Conservation (phyloP, 2,329 filamentous ascomycete genomes). For the Lasiodiplodia sp. region DNA sequence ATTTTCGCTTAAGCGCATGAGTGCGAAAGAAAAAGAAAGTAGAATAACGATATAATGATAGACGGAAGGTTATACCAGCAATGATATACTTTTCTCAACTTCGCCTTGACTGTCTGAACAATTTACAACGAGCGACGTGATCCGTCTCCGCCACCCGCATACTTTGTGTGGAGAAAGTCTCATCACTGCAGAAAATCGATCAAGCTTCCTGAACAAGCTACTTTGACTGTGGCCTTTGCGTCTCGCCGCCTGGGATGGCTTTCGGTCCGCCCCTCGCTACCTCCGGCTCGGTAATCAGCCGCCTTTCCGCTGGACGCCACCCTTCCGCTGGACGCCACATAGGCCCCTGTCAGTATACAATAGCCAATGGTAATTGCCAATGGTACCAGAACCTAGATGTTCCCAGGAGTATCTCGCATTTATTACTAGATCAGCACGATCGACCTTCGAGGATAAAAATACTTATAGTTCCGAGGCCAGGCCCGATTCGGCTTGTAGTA, state of each 20-base stretch:
- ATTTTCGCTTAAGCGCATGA: conserved; percentile 36
- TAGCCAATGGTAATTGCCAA: no score
- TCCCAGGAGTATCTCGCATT: no score
- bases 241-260: neutral
- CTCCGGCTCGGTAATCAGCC: no score
- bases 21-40: conserved; percentile 20
- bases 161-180: neutral
- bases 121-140: neutral
- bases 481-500: no score
- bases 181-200: neutral
- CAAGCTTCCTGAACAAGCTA: neutral
- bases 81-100: conserved; percentile 7
- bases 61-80: conserved; percentile 17
- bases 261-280: neutral
- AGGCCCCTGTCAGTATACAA: no score
- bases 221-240: neutral
- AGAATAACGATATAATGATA: conserved; percentile 25
- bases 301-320: no score
- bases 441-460: no score
- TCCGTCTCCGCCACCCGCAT: no score
- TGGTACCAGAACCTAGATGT: no score
- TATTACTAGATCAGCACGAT: no score
- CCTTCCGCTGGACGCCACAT: no score
- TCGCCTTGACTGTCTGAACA: neutral
- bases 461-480: no score